Percentiles rank a stretch among this genome's conserved stretches.
Conservation (phyloP, 371 early-diverging fungal genomes). For the Dipsacomyces acuminosporus region DNA sequence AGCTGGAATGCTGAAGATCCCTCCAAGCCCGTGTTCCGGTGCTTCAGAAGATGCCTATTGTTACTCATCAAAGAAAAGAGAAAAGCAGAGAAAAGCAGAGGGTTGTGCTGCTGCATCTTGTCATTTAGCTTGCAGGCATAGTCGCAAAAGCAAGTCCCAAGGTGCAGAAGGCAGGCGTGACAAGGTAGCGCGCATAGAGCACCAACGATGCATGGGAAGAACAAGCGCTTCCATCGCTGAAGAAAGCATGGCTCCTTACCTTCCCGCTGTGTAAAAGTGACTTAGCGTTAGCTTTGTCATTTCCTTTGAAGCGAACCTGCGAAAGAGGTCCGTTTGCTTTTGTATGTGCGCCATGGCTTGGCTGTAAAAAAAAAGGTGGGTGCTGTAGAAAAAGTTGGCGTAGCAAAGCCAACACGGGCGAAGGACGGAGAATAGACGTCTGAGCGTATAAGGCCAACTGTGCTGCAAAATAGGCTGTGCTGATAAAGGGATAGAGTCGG, state of each 20-base stretch:
- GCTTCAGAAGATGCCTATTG: constrained; percentile 37
- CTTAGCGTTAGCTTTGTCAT: constrained; percentile 46
- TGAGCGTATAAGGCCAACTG: not conserved
- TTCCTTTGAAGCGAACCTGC: constrained; percentile 43
- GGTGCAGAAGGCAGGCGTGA: no score
- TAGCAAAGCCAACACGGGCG: not conserved
- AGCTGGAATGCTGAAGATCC: constrained; percentile 42
- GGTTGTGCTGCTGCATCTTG: no score
- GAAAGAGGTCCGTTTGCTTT: constrained; percentile 21
- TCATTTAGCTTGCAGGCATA: no score
- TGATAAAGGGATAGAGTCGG: no score
- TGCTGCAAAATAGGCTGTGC: no score
- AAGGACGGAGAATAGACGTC: not conserved
- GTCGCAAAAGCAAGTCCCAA: no score
- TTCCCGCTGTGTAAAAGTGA: constrained; percentile 45
- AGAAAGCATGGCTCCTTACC: constrained; percentile 23
- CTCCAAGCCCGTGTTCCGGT: constrained; percentile 34
- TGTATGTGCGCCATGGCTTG: constrained; percentile 7
- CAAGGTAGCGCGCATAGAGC: no score
- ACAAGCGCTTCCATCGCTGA: no score
- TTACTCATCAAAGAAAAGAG: not conserved
- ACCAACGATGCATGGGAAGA: no score
- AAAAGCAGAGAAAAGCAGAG: no score
- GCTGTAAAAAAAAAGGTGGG: not conserved
- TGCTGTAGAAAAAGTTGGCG: not conserved